Base-by-base conservation (phyloP, 1,284 basidiomycete species). In the Ceratobasidium sp. region DNA sequence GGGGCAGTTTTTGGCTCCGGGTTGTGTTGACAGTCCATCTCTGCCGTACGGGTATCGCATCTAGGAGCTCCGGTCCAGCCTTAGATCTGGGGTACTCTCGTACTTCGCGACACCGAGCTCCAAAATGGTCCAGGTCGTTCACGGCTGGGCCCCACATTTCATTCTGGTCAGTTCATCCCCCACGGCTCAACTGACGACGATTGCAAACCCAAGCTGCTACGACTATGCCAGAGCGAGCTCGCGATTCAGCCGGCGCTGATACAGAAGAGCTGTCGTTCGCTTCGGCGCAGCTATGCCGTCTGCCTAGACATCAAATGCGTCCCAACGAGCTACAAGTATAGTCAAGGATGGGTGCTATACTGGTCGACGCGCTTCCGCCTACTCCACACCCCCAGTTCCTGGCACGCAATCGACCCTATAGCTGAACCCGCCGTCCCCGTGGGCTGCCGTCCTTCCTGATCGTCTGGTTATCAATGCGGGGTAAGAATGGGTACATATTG, bases 61-160 rank as follows among this genome's bases (percentile, higher is more conserved):
- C n/a, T n/a, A n/a, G n/a, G n/a, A 58, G 55, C n/a, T 58, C 55
- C 55, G 55, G 4, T 38, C 50, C 16, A 28, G 47, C n/a, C 52
- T 26, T n/a, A n/a, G 30, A 58, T 58, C 30, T 58, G 55, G 55
- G 55, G 55, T 58, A n/a, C 35, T 38, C 43, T 58, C 55, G 30
- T 8, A 7, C 11, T n/a, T 18, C 7, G 50, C 50, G 54, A 18
- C 54, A n/a, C n/a, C n/a, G n/a, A n/a, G 54, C 54, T 35, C 32
- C 50, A 54, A 26, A 21, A 28, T 49, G 47, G 47, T 9, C 47
- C 52, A 26, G 13, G 52, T 14, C 55, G 55, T 21, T 38, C 32
- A 58, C 32, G 32, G 18, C 21, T 38, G 55, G 55, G 55, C 55
- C 55, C 55, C 55, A 58, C 55, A 54, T n/a, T 5, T 18, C 23